These are phyloP conservation scores for Geotrichum bryndzae DNA, from an alignment of 1,139 yeast genomes.

Conservation along the genomic window DNA sequence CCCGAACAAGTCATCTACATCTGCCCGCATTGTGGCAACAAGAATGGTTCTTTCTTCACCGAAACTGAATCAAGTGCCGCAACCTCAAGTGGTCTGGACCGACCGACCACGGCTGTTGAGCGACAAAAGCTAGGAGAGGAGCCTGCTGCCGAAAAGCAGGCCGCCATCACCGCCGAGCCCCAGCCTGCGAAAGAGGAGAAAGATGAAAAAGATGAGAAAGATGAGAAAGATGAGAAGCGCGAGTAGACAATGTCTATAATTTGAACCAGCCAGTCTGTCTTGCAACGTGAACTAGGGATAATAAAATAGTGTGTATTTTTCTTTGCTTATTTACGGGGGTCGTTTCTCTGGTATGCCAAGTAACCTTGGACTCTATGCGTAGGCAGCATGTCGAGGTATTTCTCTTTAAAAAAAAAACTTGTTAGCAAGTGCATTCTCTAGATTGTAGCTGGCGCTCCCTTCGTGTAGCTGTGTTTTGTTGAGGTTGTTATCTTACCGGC, in stretches of 20 bases:
- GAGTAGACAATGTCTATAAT: background rate
- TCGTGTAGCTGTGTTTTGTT: background rate
- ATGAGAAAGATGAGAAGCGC: background rate
- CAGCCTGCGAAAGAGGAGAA: background rate
- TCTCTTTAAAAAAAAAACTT: slow-evolving; percentile 34
- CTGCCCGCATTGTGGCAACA: slow-evolving; percentile 67
- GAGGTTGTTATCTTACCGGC: slow-evolving; percentile 39
- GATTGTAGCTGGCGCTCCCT: background rate
- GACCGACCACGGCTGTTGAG: slow-evolving; percentile 6
- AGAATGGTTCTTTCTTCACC: slow-evolving; percentile 40
- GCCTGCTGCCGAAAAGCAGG: background rate
- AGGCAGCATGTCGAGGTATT: slow-evolving; percentile 73
- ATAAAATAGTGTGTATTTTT: background rate
- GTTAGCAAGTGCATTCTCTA: background rate
- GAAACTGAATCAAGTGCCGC: slow-evolving; percentile 3
- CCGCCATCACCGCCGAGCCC: background rate
- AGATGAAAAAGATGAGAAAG: background rate
- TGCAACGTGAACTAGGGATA: background rate
- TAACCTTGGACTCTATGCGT: slow-evolving; percentile 62
- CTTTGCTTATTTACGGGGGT: slow-evolving; percentile 55
- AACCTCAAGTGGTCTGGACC: background rate
- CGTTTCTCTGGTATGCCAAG: slow-evolving; percentile 80
- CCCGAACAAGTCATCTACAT: slow-evolving; percentile 54
- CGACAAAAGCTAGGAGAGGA: background rate
- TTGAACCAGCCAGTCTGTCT: background rate